Percentiles rank a stretch among this genome's conserved stretches.
Evolutionary conservation across 2,329 filamentous ascomycete genomes (phyloP).

Genomic region (Fusarium sp.): DNA sequence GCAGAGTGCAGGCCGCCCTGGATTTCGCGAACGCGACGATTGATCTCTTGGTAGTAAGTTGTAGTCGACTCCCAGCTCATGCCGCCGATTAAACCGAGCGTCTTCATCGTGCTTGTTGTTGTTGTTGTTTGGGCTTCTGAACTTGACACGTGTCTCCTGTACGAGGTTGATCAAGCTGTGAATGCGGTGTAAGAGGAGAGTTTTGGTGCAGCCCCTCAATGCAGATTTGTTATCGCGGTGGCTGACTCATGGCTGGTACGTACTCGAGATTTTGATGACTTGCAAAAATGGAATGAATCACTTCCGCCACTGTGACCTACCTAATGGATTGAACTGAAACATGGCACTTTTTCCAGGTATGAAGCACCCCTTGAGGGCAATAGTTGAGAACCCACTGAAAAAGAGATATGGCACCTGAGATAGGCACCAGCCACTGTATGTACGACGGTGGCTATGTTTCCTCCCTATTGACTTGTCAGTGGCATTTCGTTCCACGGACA

Average conservation of each 20-base stretch:
- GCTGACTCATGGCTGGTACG: background rate
- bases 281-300: background rate
- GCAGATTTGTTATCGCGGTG: background rate
- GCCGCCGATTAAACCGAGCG: conserved; percentile 39
- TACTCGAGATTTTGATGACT: background rate
- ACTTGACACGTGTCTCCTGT: background rate
- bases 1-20: conserved; percentile 38
- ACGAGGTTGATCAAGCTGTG: background rate
- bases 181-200: background rate
- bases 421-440: background rate
- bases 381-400: no score
- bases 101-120: conserved; percentile 33
- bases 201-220: background rate
- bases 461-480: no score
- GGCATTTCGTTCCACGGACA: background rate
- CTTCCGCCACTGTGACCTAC: background rate
- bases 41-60: conserved; percentile 41
- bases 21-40: conserved; percentile 32
- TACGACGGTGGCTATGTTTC: background rate
- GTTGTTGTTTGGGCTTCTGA: background rate
- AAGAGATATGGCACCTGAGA: background rate
- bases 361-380: no score
- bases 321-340: background rate
- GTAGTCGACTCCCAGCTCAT: conserved; percentile 43
- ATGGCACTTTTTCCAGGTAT: no score